phyloP scores from a whole-genome alignment of 1,284 basidiomycete species.

The Leccinum ponderosum region DNA sequence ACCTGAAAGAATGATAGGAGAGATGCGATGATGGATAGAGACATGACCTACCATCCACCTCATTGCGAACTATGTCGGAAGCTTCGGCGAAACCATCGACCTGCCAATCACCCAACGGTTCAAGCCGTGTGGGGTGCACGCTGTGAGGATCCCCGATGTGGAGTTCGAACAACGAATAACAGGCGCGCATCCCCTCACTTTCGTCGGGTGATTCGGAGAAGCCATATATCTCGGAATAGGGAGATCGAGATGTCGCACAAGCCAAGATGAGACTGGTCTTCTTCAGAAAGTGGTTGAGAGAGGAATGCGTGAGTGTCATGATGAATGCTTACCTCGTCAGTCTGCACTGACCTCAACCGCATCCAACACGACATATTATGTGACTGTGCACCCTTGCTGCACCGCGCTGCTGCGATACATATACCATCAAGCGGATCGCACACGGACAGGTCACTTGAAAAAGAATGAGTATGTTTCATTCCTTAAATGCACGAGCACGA shows the following conservation, averaged over 20 bases:
- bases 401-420: constrained; percentile 39
- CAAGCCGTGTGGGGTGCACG: constrained; percentile 42
- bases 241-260: constrained; percentile 22
- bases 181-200: constrained; percentile 4
- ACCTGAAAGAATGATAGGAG: constrained; percentile 30
- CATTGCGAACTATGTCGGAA: constrained; percentile 44
- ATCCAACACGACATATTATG: constrained; percentile 16
- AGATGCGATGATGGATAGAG: constrained; percentile 1
- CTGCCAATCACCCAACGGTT: constrained; percentile 55
- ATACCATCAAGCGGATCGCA: constrained; percentile 45
- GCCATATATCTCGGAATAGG: constrained; percentile 27
- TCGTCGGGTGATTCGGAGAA: constrained; percentile 17
- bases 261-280: constrained; percentile 23
- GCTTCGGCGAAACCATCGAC: constrained; percentile 48
- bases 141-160: constrained; percentile 37
- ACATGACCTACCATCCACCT: constrained; percentile 43
- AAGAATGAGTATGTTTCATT: constrained; percentile 8
- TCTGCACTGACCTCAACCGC: constrained; percentile 23
- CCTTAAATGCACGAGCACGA: not conserved
- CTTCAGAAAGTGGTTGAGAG: constrained; percentile 12
- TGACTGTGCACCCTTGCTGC: constrained; percentile 2
- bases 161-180: constrained; percentile 50
- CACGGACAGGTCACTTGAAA: constrained; percentile 42
- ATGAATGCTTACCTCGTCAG: constrained; percentile 18
- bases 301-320: not conserved